A percentile compares a stretch with the other conserved stretches of the same genome.
These are phyloP conservation scores for Fusarium sp. DNA, from an alignment of 2,329 filamentous ascomycete species.

Conservation along the genomic window DNA sequence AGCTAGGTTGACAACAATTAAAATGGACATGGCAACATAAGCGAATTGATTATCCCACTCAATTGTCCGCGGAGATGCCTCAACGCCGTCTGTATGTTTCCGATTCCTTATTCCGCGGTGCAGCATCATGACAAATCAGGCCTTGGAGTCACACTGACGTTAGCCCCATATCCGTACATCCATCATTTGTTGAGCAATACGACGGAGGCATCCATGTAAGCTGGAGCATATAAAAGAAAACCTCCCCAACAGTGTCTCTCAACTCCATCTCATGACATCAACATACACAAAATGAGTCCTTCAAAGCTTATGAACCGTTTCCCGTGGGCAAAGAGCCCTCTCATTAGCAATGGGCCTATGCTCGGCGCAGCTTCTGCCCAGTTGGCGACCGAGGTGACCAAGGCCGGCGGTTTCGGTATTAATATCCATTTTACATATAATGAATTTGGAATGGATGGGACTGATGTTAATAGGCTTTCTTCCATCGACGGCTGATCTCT, in stretches of 20 bases:
- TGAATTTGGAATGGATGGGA: neutral
- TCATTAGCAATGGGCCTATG: conserved; percentile 53
- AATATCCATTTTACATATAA: neutral
- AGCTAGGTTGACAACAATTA: neutral
- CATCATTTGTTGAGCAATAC: neutral
- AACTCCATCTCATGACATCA: neutral
- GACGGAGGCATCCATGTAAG: neutral
- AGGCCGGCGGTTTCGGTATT: conserved; percentile 52
- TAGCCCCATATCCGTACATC: neutral
- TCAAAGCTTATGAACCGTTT: conserved; percentile 44
- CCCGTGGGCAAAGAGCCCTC: conserved; percentile 43
- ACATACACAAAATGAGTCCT: conserved; percentile 35
- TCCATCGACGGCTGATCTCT: conserved; percentile 45
- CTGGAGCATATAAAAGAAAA: neutral
- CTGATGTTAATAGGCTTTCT: conserved; percentile 47
- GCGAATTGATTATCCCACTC: neutral
- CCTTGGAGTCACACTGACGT: neutral
- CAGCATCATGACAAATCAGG: conserved; percentile 28
- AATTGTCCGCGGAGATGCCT: neutral
- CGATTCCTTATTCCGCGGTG: neutral
- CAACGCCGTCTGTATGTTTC: neutral
- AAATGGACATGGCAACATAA: neutral
- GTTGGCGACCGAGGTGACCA: conserved; percentile 51
- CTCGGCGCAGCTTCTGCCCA: conserved; percentile 45
- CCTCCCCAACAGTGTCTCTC: neutral